These are phyloP conservation scores for Ophiostoma quercus DNA, from an alignment of 2,329 filamentous ascomycete genomes.

Conservation along the genomic window DNA sequence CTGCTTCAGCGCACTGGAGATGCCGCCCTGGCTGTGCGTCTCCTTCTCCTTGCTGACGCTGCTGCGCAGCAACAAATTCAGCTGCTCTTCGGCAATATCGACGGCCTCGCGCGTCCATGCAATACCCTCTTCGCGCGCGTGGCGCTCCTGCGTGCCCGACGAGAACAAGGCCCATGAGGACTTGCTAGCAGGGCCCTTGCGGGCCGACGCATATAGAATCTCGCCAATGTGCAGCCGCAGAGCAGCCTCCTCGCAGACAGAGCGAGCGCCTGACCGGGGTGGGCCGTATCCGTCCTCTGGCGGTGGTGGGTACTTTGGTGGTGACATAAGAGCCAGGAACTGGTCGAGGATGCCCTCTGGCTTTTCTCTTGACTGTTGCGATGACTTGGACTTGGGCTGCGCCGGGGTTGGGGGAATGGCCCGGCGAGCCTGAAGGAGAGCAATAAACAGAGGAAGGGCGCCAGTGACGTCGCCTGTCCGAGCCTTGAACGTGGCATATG, in stretches of 20 bases:
- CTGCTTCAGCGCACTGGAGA: neutral
- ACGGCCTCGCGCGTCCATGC: slow-evolving; percentile 88
- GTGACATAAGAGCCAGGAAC: slow-evolving; percentile 16
- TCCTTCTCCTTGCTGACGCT: slow-evolving; percentile 9
- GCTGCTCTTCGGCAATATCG: slow-evolving; percentile 67
- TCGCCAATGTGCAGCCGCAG: slow-evolving; percentile 89
- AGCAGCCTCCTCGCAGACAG: slow-evolving; percentile 77
- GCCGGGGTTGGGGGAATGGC: slow-evolving; percentile 42
- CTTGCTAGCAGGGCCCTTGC: slow-evolving; percentile 19
- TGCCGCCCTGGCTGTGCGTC: slow-evolving; percentile 4
- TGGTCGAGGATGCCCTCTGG: neutral
- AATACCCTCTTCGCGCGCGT: slow-evolving; percentile 61
- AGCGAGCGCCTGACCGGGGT: slow-evolving; percentile 57
- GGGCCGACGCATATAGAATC: slow-evolving; percentile 65
- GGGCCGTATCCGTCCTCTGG: slow-evolving; percentile 64
- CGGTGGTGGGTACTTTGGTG: slow-evolving; percentile 57
- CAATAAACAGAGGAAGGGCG: slow-evolving; percentile 80
- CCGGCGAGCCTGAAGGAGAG: slow-evolving; percentile 73
- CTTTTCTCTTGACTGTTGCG: neutral
- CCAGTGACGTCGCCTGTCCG: slow-evolving; percentile 58
- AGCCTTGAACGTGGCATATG: slow-evolving; percentile 73
- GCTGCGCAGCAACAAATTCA: slow-evolving; percentile 40
- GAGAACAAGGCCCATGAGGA: slow-evolving; percentile 41
- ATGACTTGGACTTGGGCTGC: neutral
- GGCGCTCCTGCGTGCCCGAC: slow-evolving; percentile 41